A percentile compares a stretch with the other conserved stretches of the same genome.
These are phyloP conservation scores for Babesia caballi DNA, from an alignment of 169 alveolate genomes.

Conservation along the genomic window DNA sequence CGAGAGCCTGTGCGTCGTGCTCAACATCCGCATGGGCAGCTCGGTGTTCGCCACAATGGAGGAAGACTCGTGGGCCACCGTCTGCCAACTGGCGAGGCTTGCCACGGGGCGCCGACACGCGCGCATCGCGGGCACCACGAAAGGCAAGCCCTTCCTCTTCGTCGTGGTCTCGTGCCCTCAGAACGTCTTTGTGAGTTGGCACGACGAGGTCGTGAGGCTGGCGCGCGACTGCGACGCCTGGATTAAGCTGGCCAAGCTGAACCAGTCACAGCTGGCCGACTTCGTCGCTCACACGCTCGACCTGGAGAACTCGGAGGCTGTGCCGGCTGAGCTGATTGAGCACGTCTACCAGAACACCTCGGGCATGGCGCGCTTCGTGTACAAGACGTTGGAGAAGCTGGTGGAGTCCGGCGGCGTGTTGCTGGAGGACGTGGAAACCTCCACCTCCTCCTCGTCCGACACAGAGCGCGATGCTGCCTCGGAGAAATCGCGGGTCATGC, in stretches of 20 bases:
- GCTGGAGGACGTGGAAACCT: not conserved
- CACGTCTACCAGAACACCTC: constrained; percentile 38
- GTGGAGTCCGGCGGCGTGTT: constrained; percentile 12
- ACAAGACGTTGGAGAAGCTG: constrained; percentile 20
- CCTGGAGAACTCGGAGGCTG: not conserved
- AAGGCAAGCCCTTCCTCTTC: constrained; percentile 24
- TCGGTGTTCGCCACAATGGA: constrained; percentile 37
- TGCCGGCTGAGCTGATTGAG: constrained; percentile 34
- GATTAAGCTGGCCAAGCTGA: constrained; percentile 10
- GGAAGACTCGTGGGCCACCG: constrained; percentile 30
- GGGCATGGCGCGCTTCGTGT: constrained; percentile 41
- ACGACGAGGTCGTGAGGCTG: constrained; percentile 11
- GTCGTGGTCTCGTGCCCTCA: constrained; percentile 26
- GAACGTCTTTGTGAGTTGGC: constrained; percentile 11
- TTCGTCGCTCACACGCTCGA: constrained; percentile 23
- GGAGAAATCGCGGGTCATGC: not conserved
- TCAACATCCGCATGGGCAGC: constrained; percentile 35
- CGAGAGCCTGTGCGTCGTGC: constrained; percentile 10
- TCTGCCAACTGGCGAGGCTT: constrained; percentile 8
- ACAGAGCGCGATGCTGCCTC: not conserved
- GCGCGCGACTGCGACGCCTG: constrained; percentile 23
- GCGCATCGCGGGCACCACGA: not conserved
- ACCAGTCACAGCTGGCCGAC: not conserved
- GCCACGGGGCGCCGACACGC: constrained; percentile 23
- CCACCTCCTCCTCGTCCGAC: not conserved